A percentile compares a stretch with the other conserved stretches of the same genome.
phyloP scores from a whole-genome alignment of 176 grass and related monocot species.

The Triticum timopheevii region DNA sequence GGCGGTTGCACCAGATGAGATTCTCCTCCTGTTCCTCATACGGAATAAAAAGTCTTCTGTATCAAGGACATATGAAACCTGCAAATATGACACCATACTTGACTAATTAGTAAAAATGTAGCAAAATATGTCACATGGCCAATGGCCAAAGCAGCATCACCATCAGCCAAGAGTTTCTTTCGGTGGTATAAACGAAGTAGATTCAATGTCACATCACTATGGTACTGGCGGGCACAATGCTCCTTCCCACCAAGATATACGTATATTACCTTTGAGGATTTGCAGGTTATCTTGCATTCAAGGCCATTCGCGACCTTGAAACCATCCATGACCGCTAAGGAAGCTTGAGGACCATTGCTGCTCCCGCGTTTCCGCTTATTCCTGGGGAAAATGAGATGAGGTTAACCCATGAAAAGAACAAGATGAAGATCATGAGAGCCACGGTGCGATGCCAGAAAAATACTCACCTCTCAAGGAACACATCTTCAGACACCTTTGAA shows the following conservation, averaged over 20 bases:
- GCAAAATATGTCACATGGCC: too few relatives aligned
- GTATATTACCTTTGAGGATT: constrained; percentile 54
- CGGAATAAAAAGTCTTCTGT: constrained; percentile 75
- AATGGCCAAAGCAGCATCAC: not conserved
- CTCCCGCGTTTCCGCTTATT: constrained; percentile 52
- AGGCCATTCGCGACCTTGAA: constrained; percentile 65
- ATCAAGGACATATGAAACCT: constrained; percentile 71
- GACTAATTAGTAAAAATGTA: not conserved
- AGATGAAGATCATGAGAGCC: not conserved
- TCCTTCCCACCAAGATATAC: not conserved
- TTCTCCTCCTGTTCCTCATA: constrained; percentile 45
- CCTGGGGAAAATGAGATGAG: constrained; percentile 38
- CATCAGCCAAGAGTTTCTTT: not conserved
- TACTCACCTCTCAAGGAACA: constrained; percentile 60
- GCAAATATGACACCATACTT: not conserved
- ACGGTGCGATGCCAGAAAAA: constrained; percentile 1
- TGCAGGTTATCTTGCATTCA: constrained; percentile 72
- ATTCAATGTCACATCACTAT: not conserved
- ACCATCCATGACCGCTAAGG: constrained; percentile 40
- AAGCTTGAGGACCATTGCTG: constrained; percentile 30
- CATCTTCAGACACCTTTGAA: constrained; percentile 29
- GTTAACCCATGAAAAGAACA: constrained; percentile 23
- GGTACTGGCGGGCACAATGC: not conserved
- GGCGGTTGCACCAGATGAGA: constrained; percentile 18
- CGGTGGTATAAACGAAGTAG: not conserved